Conservation (phyloP, 495 filamentous ascomycete genomes). For the Amphirosellinia nigrospora region DNA sequence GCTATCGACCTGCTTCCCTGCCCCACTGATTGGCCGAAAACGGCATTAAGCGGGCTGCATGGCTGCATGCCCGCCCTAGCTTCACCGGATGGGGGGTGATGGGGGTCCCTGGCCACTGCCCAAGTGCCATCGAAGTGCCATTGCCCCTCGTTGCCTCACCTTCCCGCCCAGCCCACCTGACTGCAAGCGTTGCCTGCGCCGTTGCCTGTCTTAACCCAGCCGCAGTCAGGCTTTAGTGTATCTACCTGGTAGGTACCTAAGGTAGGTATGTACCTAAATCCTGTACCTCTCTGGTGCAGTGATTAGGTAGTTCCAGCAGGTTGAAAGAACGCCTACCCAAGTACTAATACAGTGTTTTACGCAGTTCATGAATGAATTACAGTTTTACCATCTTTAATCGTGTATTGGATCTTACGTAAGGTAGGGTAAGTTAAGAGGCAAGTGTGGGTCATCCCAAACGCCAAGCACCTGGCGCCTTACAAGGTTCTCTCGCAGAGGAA, state of each 20-base stretch:
- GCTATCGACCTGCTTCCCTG: conserved; percentile 5
- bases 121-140: not conserved
- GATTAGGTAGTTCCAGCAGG: too few relatives aligned
- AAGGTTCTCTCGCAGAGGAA: too few relatives aligned
- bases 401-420: too few relatives aligned
- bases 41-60: conserved; percentile 19
- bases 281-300: too few relatives aligned
- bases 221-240: not conserved
- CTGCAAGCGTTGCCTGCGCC: conserved; percentile 10
- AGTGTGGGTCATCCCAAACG: too few relatives aligned
- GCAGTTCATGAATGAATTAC: too few relatives aligned
- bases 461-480: too few relatives aligned
- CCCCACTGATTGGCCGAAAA: conserved; percentile 27
- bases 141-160: conserved; percentile 25
- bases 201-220: conserved; percentile 7
- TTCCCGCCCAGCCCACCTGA: not conserved
- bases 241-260: not conserved
- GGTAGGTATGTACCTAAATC: too few relatives aligned
- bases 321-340: too few relatives aligned
- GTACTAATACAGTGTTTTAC: not conserved
- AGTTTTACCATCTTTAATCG: too few relatives aligned
- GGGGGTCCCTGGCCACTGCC: not conserved
- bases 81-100: conserved; percentile 3
- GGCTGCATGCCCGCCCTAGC: conserved; percentile 7
- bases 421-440: too few relatives aligned